Evolutionary conservation across 106 monocot species (phyloP), one percentile per base, ranked within the genome.

Genomic region (Allium sativum): DNA sequence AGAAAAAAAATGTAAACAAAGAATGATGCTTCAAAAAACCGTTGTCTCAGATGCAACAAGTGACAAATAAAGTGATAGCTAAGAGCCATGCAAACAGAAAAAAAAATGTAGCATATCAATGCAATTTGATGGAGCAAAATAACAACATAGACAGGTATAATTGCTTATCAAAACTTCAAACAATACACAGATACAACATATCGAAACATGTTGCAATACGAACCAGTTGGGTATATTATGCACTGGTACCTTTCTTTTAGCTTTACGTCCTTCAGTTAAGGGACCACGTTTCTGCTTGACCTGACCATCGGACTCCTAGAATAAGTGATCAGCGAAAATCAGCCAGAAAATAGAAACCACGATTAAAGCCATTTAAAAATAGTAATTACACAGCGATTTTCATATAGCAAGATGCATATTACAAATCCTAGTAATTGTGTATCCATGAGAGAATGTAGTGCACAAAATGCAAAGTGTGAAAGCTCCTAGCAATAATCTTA

Each of bases 251-350:
- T 87, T 92, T 40, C 73, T 84, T 45, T 79, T 84, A 59, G 73
- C 84, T 70, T 84, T 92, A 69, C 86, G 77, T 68, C 70, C 80
- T 65, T 79, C 75, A 14, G 80, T 82, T 40, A 78, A 56, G 65
- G 71, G 53, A 12, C 44, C 50, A 21, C 68, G 71, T 56, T 76
- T 82, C 68, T 62, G 86, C 80, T 74, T 92, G 45, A 65, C 64
- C 13, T 12, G 59, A 59, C 31, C 75, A 42, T 76, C 40, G 65
- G 46, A 40, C 73, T 21, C 74, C 92, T 87, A 67, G 17, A 72
- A 59, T 13, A 42, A 9, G 61, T 10, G 21, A 42, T 12, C 57
- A 53, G 17, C 50, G 9, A 40, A 51, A 58, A 57, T 45, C 45
- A 52, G 55, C 31, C 31, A 31, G 31, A 31, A 31, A 31, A 31